phyloP scores from a whole-genome alignment of 2,329 filamentous ascomycete species.

The Spiromastix sp. region DNA sequence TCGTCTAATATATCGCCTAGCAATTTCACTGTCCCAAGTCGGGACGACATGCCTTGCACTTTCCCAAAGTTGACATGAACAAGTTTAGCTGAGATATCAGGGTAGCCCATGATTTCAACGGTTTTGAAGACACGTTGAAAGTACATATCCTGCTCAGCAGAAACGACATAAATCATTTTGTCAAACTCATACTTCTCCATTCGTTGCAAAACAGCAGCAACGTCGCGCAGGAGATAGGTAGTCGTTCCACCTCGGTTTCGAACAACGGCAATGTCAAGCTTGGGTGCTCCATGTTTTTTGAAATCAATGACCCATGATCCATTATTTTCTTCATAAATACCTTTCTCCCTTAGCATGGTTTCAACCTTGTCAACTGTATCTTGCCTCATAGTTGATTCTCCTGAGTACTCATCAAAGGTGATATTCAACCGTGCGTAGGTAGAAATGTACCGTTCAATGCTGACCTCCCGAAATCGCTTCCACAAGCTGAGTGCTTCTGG shows the following conservation, averaged over 20 bases:
- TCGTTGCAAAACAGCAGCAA: constrained; percentile 61
- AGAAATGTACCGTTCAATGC: constrained; percentile 55
- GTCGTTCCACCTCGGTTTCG: constrained; percentile 66
- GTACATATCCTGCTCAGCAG: constrained; percentile 61
- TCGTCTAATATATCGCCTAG: constrained; percentile 56
- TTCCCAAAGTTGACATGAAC: constrained; percentile 69
- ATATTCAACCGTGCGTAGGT: constrained; percentile 64
- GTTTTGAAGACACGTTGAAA: constrained; percentile 69
- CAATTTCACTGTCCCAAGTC: constrained; percentile 59
- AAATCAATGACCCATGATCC: constrained; percentile 66
- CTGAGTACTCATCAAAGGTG: constrained; percentile 59
- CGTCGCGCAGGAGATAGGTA: constrained; percentile 68
- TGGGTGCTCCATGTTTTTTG: constrained; percentile 55
- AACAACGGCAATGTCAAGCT: constrained; percentile 59
- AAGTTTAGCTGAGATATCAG: constrained; percentile 56
- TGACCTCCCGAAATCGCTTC: constrained; percentile 56
- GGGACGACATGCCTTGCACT: constrained; percentile 60
- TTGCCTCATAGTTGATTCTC: constrained; percentile 62
- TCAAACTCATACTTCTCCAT: constrained; percentile 55
- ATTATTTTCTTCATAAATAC: constrained; percentile 58
- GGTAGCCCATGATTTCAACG: constrained; percentile 58
- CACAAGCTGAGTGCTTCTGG: constrained; percentile 50
- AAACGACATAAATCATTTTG: constrained; percentile 72
- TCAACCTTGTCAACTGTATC: constrained; percentile 56
- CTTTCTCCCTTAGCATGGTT: constrained; percentile 51